A percentile compares a stretch with the other conserved stretches of the same genome.
Evolutionary conservation across 2,329 filamentous ascomycete genomes (phyloP).

Genomic region (Monilinia aucupariae): DNA sequence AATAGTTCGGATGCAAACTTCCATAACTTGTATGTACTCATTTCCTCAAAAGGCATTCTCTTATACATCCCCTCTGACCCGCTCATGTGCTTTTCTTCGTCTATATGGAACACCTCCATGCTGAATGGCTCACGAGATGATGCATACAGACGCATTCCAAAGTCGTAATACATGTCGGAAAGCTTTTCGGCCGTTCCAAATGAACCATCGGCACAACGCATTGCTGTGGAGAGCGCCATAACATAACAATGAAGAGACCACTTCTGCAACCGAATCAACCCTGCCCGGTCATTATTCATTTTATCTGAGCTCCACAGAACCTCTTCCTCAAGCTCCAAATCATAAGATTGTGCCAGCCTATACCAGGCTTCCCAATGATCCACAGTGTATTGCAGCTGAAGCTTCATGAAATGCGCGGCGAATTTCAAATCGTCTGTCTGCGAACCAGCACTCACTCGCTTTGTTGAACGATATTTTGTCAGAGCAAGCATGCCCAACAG

Average conservation of each 20-base stretch:
- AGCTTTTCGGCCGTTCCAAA: slow-evolving; percentile 51
- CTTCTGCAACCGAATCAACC: slow-evolving; percentile 36
- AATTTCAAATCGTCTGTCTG: slow-evolving; percentile 38
- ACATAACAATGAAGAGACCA: slow-evolving; percentile 43
- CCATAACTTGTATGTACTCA: slow-evolving; percentile 58
- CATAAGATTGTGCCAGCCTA: slow-evolving; percentile 39
- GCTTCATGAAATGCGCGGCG: slow-evolving; percentile 36
- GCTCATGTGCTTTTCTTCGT: slow-evolving; percentile 56
- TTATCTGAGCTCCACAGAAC: slow-evolving; percentile 40
- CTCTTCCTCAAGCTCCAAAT: slow-evolving; percentile 39
- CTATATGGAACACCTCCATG: slow-evolving; percentile 60
- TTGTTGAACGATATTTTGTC: slow-evolving; percentile 61
- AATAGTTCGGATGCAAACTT: slow-evolving; percentile 59
- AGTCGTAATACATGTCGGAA: slow-evolving; percentile 62
- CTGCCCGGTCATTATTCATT: slow-evolving; percentile 37
- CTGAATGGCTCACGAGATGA: slow-evolving; percentile 62
- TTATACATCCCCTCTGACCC: slow-evolving; percentile 52
- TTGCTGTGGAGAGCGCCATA: slow-evolving; percentile 60
- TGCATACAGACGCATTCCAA: slow-evolving; percentile 62
- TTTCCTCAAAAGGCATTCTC: slow-evolving; percentile 49
- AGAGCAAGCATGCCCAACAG: slow-evolving; percentile 82
- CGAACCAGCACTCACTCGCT: slow-evolving; percentile 35
- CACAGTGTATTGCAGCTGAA: slow-evolving; percentile 36
- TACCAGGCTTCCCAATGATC: slow-evolving; percentile 42
- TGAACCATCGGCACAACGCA: slow-evolving; percentile 49